phyloP scores from a whole-genome alignment of 768 basidiomycete species.

The Pholiota molesta region DNA sequence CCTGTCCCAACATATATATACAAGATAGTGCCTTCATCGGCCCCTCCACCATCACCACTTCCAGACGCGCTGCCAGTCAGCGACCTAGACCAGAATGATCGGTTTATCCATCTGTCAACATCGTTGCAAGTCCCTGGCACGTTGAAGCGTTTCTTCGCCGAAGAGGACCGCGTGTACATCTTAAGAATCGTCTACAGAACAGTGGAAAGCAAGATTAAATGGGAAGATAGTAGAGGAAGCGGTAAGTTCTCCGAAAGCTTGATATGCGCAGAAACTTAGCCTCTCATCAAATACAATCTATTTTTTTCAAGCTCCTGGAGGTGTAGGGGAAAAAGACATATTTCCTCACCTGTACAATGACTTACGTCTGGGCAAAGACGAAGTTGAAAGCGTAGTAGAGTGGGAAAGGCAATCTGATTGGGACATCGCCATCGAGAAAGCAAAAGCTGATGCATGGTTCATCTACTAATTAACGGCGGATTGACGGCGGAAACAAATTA shows the following conservation, averaged over 20 bases:
- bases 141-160: constrained; percentile 46
- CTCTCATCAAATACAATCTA: not conserved
- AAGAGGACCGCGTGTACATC: constrained; percentile 42
- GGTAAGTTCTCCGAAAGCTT: constrained; percentile 17
- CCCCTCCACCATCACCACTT: constrained; percentile 42
- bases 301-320: constrained; percentile 37
- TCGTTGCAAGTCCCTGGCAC: constrained; percentile 52
- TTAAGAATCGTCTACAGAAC: constrained; percentile 44
- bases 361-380: constrained; percentile 41
- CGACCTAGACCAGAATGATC: constrained; percentile 44
- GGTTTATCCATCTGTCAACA: constrained; percentile 62
- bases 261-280: not conserved
- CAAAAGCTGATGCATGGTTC: constrained; percentile 26
- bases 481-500: not conserved
- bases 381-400: constrained; percentile 44
- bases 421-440: constrained; percentile 23
- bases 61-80: constrained; percentile 53
- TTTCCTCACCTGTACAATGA: constrained; percentile 61
- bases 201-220: constrained; percentile 44
- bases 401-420: constrained; percentile 25
- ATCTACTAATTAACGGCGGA: constrained; percentile 20
- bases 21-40: constrained; percentile 54
- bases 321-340: constrained; percentile 44
- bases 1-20: constrained; percentile 55
- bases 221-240: constrained; percentile 49